Base-by-base conservation (phyloP, 345 rosid genomes). In the Erodium maritimum region DNA sequence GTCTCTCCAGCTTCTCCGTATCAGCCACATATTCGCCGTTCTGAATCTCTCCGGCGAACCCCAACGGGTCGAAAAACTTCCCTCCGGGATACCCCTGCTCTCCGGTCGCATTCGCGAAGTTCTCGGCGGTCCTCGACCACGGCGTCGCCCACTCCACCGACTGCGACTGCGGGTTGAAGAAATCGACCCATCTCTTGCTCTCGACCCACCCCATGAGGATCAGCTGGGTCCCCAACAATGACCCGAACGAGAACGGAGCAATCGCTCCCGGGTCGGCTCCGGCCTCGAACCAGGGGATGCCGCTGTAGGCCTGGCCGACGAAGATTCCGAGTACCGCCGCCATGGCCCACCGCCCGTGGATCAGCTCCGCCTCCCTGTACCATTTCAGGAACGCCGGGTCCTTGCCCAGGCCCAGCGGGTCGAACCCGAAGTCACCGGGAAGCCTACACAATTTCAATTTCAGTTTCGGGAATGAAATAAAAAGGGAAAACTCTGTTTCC, bases 331-430 rank as follows among this genome's bases (percentile, higher is more conserved):
- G 62, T 21, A 91, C 96, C 0, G 98, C 98, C 0, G 84, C 65
- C 96, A 91, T 91, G 5, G 98, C 98, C 98, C 98, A 91, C 21
- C 98, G 64, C 1, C 98, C 98, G 61, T 91, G 98, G 74, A 91
- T 91, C 23, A 91, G 90, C 78, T 91, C 96, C 0, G 98, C 98
- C 57, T 91, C 98, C 21, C 98, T 76, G 80, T 91, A 91, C 98
- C 98, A 91, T 75, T 69, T 91, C 5, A 91, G 87, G 71, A 91
- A 91, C 23, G 96, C 89, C 9, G 98, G 98, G 70, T 91, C 98
- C 65, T 80, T 91, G 19, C 98, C 98, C 3, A 91, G 76, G 4
- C 98, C 98, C 0, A 88, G 74, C 5, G 98, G 98, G 75, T 91
- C 98, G 60, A 91, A 91, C 0, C 96, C 96, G 37, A 66, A 91